phyloP scores from a whole-genome alignment of 768 basidiomycete species.

The Gautieria morchelliformis region DNA sequence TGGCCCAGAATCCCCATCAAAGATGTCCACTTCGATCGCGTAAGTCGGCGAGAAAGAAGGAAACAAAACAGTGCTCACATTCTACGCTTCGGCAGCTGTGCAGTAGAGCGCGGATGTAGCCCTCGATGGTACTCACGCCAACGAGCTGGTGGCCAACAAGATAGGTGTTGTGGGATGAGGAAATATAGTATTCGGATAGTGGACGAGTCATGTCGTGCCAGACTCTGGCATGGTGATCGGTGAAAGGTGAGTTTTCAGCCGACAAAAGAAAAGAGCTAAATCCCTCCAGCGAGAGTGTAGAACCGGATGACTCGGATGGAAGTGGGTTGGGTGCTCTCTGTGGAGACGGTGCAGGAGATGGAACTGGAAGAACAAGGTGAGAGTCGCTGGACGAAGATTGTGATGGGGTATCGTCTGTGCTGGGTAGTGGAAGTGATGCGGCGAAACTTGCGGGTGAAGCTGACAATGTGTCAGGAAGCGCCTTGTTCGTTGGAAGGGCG shows the following conservation, averaged over 20 bases:
- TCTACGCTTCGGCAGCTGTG: conserved; percentile 93
- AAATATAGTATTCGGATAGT: conserved; percentile 80
- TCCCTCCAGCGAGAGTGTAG: conserved; percentile 33
- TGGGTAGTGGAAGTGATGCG: not conserved
- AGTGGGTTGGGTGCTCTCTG: not conserved
- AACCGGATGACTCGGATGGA: conserved; percentile 1
- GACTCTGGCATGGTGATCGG: conserved; percentile 39
- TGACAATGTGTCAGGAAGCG: conserved; percentile 8
- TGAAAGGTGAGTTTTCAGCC: conserved; percentile 56
- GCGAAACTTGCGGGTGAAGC: conserved; percentile 11
- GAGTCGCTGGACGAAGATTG: not conserved
- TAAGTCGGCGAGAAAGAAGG: not conserved
- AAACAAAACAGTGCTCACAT: conserved; percentile 36
- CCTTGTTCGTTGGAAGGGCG: not conserved
- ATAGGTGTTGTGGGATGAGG: conserved; percentile 89
- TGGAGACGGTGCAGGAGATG: not conserved
- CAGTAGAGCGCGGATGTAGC: conserved; percentile 85
- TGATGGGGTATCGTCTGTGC: not conserved
- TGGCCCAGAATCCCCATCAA: conserved; percentile 79
- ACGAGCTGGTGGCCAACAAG: conserved; percentile 80
- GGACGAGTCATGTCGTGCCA: conserved; percentile 86
- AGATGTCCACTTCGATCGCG: conserved; percentile 68
- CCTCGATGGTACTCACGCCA: conserved; percentile 82
- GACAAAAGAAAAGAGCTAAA: conserved; percentile 80
- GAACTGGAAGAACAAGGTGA: not conserved